Percentiles rank a stretch among this genome's conserved stretches.
phyloP scores from a whole-genome alignment of 306 rosid genomes.

The Glycine soja region DNA sequence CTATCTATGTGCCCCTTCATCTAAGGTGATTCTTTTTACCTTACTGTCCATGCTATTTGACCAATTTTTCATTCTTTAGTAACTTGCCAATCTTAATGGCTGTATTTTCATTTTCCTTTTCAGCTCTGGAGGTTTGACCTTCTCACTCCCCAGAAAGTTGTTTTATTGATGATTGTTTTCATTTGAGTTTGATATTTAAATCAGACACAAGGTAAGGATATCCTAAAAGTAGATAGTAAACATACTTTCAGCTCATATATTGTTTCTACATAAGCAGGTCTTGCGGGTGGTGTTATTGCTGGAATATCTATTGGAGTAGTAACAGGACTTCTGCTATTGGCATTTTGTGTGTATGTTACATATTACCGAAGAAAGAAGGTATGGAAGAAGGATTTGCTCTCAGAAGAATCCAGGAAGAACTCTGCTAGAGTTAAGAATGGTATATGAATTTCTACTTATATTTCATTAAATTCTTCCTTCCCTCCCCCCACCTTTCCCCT shows the following conservation, averaged over 20 bases:
- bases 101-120: slow-evolving; percentile 28
- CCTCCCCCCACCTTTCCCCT: slow-evolving; percentile 1
- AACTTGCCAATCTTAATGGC: slow-evolving; percentile 13
- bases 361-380: slow-evolving; percentile 57
- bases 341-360: slow-evolving; percentile 49
- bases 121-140: slow-evolving; percentile 61
- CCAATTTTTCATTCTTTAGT: slow-evolving; percentile 16
- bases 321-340: slow-evolving; percentile 59
- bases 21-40: slow-evolving; percentile 55
- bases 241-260: slow-evolving; percentile 40
- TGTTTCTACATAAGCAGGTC: slow-evolving; percentile 60
- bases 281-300: slow-evolving; percentile 57
- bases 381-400: slow-evolving; percentile 40
- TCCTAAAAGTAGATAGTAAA: slow-evolving; percentile 20
- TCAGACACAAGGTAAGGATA: slow-evolving; percentile 21
- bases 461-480: slow-evolving; percentile 2
- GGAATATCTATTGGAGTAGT: slow-evolving; percentile 67
- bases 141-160: slow-evolving; percentile 42
- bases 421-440: slow-evolving; percentile 53
- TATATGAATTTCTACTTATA: slow-evolving; percentile 41
- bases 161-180: slow-evolving; percentile 34
- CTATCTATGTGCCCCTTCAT: slow-evolving; percentile 47
- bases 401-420: slow-evolving; percentile 42
- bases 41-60: neutral
- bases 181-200: slow-evolving; percentile 32